A percentile compares a stretch with the other conserved stretches of the same genome.
phyloP scores from a whole-genome alignment of 2,329 filamentous ascomycete genomes.

The Colletotrichum magnum region DNA sequence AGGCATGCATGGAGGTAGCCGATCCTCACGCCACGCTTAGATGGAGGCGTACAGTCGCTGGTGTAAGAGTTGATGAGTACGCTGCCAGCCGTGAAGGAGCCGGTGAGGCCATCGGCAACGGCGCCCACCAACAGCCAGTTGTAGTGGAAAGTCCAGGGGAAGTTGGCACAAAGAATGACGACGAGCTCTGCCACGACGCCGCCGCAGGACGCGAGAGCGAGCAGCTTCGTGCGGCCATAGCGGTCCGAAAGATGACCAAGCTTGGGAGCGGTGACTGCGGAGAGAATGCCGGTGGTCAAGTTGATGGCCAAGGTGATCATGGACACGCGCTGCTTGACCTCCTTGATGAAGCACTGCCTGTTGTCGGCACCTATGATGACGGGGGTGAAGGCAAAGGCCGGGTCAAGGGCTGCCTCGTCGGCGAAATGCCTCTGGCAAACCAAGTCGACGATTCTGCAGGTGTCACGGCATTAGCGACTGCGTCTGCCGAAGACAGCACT shows the following conservation, averaged over 20 bases:
- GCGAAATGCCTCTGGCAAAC: constrained; percentile 88
- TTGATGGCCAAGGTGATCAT: constrained; percentile 84
- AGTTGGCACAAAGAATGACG: constrained; percentile 83
- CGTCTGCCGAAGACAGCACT: neutral
- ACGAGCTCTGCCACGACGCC: constrained; percentile 81
- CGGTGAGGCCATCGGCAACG: constrained; percentile 85
- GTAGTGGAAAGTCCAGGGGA: constrained; percentile 80
- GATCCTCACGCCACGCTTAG: constrained; percentile 84
- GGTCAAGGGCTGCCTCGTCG: constrained; percentile 72
- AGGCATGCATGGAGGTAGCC: constrained; percentile 92
- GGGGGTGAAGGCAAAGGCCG: constrained; percentile 72
- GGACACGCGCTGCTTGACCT: constrained; percentile 83
- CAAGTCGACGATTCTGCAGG: constrained; percentile 77
- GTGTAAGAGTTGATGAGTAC: constrained; percentile 87
- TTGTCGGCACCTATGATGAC: constrained; percentile 79
- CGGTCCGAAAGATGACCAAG: constrained; percentile 89
- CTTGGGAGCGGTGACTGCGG: constrained; percentile 85
- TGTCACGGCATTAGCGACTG: constrained; percentile 22
- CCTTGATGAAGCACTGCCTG: constrained; percentile 83
- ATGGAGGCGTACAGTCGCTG: constrained; percentile 87
- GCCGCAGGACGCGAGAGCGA: constrained; percentile 82
- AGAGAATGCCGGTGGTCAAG: constrained; percentile 81
- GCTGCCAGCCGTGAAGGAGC: constrained; percentile 88
- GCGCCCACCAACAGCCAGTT: constrained; percentile 84
- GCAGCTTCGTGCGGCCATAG: constrained; percentile 82